phyloP scores from a whole-genome alignment of 2,329 filamentous ascomycete genomes.

The Fusarium poae region DNA sequence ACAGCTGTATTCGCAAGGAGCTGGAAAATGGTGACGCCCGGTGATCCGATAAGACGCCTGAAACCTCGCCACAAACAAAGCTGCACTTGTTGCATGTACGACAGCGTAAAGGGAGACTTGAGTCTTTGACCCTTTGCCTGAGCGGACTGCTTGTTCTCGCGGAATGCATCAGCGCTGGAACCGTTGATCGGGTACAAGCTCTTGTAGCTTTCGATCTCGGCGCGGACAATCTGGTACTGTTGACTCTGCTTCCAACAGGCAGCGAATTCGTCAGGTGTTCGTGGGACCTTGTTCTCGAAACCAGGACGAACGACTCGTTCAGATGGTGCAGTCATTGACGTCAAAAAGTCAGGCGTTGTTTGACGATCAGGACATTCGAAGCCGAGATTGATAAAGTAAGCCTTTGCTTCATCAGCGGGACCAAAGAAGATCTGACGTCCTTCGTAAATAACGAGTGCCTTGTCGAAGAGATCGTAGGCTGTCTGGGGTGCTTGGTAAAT shows the following conservation, averaged over 20 bases:
- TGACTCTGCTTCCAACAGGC: conserved; percentile 51
- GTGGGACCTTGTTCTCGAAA: conserved; percentile 52
- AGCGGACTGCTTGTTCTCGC: conserved; percentile 43
- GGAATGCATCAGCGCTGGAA: conserved; percentile 45
- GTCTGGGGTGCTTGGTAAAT: conserved; percentile 74
- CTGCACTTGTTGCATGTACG: conserved; percentile 60
- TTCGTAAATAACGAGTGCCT: conserved; percentile 75
- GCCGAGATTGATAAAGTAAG: conserved; percentile 72
- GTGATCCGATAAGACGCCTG: conserved; percentile 55
- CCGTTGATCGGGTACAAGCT: conserved; percentile 46
- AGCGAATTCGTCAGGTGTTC: conserved; percentile 57
- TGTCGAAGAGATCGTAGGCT: conserved; percentile 74
- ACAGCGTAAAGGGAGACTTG: conserved; percentile 64
- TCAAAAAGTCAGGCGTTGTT: conserved; percentile 76
- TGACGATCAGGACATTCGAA: conserved; percentile 73
- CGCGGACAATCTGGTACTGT: conserved; percentile 31
- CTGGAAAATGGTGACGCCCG: conserved; percentile 28
- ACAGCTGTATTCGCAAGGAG: conserved; percentile 18
- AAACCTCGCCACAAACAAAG: conserved; percentile 59
- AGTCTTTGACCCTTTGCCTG: conserved; percentile 56
- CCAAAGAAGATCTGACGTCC: conserved; percentile 77
- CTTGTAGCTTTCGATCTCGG: conserved; percentile 53
- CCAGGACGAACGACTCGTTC: conserved; percentile 54
- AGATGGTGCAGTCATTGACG: conserved; percentile 61
- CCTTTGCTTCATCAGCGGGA: conserved; percentile 65